Percentiles rank a stretch among this genome's conserved stretches.
These are phyloP conservation scores for Ochetophila trinervis DNA, from an alignment of 306 rosid genomes.

Conservation along the genomic window DNA sequence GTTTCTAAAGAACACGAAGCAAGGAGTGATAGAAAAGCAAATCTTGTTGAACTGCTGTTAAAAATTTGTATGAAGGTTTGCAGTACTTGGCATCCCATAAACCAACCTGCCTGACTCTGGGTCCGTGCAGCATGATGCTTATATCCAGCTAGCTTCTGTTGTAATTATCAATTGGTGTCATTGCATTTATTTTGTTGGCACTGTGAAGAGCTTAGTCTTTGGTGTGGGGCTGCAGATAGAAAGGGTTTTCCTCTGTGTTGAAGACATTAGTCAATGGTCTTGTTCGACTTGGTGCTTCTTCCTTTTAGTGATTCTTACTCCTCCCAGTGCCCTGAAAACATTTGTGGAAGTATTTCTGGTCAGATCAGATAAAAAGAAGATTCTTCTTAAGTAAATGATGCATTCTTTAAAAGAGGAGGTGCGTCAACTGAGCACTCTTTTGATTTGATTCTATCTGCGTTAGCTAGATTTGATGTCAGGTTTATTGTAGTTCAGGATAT, in stretches of 20 bases:
- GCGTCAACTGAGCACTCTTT: conserved; percentile 13
- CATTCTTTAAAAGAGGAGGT: conserved; percentile 24
- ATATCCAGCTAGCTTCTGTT: conserved; percentile 3
- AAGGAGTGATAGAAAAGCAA: background rate
- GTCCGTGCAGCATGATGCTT: conserved; percentile 21
- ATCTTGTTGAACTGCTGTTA: background rate
- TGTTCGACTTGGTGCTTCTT: conserved; percentile 28
- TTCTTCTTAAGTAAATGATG: conserved; percentile 19
- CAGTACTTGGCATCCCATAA: background rate
- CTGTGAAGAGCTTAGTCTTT: conserved; percentile 23
- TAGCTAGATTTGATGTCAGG: conserved; percentile 27
- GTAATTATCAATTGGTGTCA: conserved; percentile 4
- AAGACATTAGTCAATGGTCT: conserved; percentile 23
- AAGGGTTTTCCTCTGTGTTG: conserved; percentile 27
- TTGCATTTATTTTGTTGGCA: conserved; percentile 9
- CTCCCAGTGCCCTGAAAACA: conserved; percentile 22
- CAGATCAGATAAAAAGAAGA: conserved; percentile 27
- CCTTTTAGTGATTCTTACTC: conserved; percentile 31
- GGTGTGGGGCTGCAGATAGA: conserved; percentile 27
- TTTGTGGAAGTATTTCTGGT: conserved; percentile 18
- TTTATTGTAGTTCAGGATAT: conserved; percentile 25
- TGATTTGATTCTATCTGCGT: conserved; percentile 29
- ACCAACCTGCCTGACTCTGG: background rate
- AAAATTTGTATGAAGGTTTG: background rate
- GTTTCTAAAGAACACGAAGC: background rate